phyloP scores from a whole-genome alignment of 805 yeast genomes.

The Ogataea kodamae region DNA sequence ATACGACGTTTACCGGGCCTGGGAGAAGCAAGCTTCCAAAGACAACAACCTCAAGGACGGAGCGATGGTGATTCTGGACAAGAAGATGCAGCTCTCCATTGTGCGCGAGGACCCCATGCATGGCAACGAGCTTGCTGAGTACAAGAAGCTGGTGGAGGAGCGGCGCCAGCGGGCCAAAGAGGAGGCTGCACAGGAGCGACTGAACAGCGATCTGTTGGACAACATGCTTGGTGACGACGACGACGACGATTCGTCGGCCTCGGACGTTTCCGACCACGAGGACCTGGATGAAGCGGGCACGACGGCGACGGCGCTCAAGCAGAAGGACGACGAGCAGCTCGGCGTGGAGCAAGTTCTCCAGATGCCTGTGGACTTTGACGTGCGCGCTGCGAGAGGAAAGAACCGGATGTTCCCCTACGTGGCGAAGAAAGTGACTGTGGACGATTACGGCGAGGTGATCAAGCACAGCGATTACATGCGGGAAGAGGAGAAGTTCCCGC shows the following conservation, averaged over 20 bases:
- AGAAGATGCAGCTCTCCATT: conserved; percentile 35
- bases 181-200: conserved; percentile 30
- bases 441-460: conserved; percentile 85
- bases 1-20: conserved; percentile 46
- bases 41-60: conserved; percentile 54
- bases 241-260: conserved; percentile 24
- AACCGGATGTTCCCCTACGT: conserved; percentile 75
- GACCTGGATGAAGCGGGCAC: conserved; percentile 29
- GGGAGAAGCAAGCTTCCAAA: conserved; percentile 44
- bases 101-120: conserved; percentile 46
- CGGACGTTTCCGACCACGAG: conserved; percentile 15
- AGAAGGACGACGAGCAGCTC: conserved; percentile 21
- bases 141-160: conserved; percentile 42
- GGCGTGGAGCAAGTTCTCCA: conserved; percentile 39
- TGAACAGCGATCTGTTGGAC: conserved; percentile 31
- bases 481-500: conserved; percentile 43
- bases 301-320: conserved; percentile 16
- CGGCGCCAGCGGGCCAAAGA: conserved; percentile 41
- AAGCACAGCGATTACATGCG: conserved; percentile 59
- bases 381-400: conserved; percentile 45
- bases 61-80: conserved; percentile 50
- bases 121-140: conserved; percentile 49
- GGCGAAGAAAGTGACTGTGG: conserved; percentile 56
- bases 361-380: conserved; percentile 53
- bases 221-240: conserved; percentile 33